Evolutionary conservation across 106 monocot genomes (phyloP).

Genomic region (Allium cepa): DNA sequence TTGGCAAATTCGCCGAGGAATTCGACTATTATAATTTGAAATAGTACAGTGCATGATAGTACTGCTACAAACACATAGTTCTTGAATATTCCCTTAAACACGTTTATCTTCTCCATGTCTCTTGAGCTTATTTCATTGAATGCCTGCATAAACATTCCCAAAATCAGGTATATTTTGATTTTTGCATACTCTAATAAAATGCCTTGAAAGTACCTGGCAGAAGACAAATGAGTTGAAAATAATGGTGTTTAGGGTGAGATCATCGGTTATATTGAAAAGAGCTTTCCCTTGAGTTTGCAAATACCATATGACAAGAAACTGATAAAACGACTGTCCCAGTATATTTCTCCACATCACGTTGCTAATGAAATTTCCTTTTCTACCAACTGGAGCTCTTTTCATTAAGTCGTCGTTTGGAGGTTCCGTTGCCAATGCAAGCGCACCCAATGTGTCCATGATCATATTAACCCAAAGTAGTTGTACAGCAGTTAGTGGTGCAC

Average conservation of each 20-base stretch:
- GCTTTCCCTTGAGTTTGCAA: slow-evolving; percentile 46
- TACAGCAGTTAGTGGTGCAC: slow-evolving; percentile 63
- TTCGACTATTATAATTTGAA: slow-evolving; percentile 77
- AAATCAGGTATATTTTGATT: not conserved
- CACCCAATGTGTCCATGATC: slow-evolving; percentile 75
- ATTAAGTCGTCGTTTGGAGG: slow-evolving; percentile 56
- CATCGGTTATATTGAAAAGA: slow-evolving; percentile 29
- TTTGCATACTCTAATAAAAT: not conserved
- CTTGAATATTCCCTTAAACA: slow-evolving; percentile 62
- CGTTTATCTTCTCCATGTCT: slow-evolving; percentile 92
- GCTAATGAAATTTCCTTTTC: slow-evolving; percentile 53
- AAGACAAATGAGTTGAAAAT: slow-evolving; percentile 73
- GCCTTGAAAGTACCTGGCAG: slow-evolving; percentile 43
- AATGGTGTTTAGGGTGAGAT: slow-evolving; percentile 46
- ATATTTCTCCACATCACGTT: slow-evolving; percentile 68
- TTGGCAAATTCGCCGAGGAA: slow-evolving; percentile 92
- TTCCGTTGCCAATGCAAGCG: slow-evolving; percentile 68
- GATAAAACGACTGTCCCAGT: slow-evolving; percentile 47
- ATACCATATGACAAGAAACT: slow-evolving; percentile 59
- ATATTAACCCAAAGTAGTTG: slow-evolving; percentile 74
- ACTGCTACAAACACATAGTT: slow-evolving; percentile 70
- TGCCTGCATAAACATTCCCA: slow-evolving; percentile 32
- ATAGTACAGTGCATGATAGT: slow-evolving; percentile 50
- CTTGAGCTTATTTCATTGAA: slow-evolving; percentile 95
- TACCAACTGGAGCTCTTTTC: slow-evolving; percentile 46